phyloP scores from a whole-genome alignment of 2,329 filamentous ascomycete species.

The Exophiala spinifera region DNA sequence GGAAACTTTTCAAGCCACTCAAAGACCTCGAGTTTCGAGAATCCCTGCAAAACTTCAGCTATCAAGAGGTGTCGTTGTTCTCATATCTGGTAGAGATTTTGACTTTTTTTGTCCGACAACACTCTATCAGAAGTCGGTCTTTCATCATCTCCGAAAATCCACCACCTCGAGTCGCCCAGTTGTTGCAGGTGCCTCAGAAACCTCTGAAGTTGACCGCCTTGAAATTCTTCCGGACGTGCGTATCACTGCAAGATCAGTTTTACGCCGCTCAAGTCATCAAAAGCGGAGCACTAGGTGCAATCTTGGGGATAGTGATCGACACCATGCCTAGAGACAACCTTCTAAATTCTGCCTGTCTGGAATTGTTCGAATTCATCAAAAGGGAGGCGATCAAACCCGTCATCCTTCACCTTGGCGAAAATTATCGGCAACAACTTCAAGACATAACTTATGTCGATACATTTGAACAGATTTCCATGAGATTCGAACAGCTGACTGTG shows the following conservation, averaged over 20 bases:
- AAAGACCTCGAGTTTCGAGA: constrained; percentile 64
- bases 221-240: constrained; percentile 86
- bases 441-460: constrained; percentile 78
- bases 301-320: constrained; percentile 77
- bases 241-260: constrained; percentile 84
- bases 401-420: constrained; percentile 78
- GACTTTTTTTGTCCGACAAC: constrained; percentile 88
- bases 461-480: constrained; percentile 70
- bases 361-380: constrained; percentile 89
- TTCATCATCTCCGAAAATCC: constrained; percentile 81
- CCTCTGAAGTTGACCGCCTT: constrained; percentile 87
- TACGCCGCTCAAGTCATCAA: constrained; percentile 83
- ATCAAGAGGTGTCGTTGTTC: constrained; percentile 85
- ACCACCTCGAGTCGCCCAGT: constrained; percentile 73
- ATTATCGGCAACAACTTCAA: constrained; percentile 73
- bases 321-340: constrained; percentile 92
- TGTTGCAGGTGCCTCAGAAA: constrained; percentile 81
- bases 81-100: constrained; percentile 88
- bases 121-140: constrained; percentile 79
- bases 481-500: constrained; percentile 75
- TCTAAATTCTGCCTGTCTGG: constrained; percentile 86
- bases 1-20: constrained; percentile 80
- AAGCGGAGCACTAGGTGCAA: constrained; percentile 70
- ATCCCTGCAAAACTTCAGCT: constrained; percentile 66
- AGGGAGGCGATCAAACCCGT: constrained; percentile 77